A percentile compares a stretch with the other conserved stretches of the same genome.
Evolutionary conservation across 257 asterid genomes (phyloP).

Genomic region (Perilla frutescens): DNA sequence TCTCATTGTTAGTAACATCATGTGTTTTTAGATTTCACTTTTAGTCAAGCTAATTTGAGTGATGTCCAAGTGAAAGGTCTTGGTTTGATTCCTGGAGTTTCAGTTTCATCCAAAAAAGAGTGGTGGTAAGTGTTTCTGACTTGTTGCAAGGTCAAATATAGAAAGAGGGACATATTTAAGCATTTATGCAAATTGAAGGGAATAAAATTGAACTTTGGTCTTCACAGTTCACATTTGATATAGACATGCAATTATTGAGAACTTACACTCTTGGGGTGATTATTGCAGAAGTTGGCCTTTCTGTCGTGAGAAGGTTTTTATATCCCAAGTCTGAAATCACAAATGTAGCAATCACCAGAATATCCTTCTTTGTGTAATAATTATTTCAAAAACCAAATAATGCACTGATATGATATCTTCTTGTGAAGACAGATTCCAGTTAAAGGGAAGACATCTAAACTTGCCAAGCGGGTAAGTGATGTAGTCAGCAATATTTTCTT

Average conservation of each 20-base stretch:
- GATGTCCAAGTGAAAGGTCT: slow-evolving; percentile 79
- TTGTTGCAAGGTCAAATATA: slow-evolving; percentile 15
- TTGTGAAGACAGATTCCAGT: slow-evolving; percentile 78
- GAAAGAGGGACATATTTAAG: neutral
- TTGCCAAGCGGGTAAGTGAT: slow-evolving; percentile 89
- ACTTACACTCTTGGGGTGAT: slow-evolving; percentile 30
- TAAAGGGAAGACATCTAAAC: slow-evolving; percentile 78
- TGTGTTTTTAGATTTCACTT: neutral
- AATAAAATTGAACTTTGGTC: neutral
- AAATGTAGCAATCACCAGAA: slow-evolving; percentile 60
- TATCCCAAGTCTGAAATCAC: slow-evolving; percentile 54
- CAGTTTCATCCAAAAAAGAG: slow-evolving; percentile 99
- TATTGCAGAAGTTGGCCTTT: slow-evolving; percentile 87
- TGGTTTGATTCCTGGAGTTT: slow-evolving; percentile 92
- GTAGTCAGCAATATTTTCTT: too few relatives aligned
- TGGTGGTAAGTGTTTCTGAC: slow-evolving; percentile 64
- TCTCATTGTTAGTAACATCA: neutral
- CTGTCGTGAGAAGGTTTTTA: slow-evolving; percentile 81
- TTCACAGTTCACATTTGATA: neutral
- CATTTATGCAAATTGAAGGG: neutral
- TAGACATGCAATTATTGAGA: neutral
- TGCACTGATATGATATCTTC: slow-evolving; percentile 45
- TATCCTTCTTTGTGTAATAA: neutral
- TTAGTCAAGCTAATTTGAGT: slow-evolving; percentile 13
- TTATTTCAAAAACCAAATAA: slow-evolving; percentile 44